Base-by-base conservation (phyloP, 2,329 filamentous ascomycete species). In the Ophiosphaerella narmari region DNA sequence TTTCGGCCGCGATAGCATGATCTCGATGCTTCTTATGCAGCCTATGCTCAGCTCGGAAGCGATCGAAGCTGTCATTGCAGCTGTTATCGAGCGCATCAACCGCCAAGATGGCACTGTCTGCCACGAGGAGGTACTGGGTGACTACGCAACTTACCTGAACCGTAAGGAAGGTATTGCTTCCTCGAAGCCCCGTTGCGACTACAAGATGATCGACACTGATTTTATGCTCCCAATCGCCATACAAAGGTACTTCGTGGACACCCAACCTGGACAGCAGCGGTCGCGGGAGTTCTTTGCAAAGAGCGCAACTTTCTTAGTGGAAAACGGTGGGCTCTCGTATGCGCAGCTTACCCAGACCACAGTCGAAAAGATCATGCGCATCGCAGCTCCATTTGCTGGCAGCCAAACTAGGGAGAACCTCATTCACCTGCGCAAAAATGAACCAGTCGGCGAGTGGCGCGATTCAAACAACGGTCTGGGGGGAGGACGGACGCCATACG, bases 1-100 rank as follows among this genome's bases (percentile, higher is more conserved):
- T 60, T 87, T 88, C 68, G 85, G 84, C 0, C 78, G 85, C 9
- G 85, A 88, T 60, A 84, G 80, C 52, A 84, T 87, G 77, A 85
- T 88, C 34, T 76, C 82, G 1, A 74, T 81, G 12, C 75, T 87
- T 0, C 71, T 88, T 0, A 72, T 87, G 26, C 78, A 84, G 48
- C 78, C 82, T 0, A 75, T 87, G 0, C 72, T 88, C 1, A 85
- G 81, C 43, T 73, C 78, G 37, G 83, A 82, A 0, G 72, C 83
- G 0, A 75, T 85, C 12, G 85, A 88, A 63, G 83, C 85, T 3
- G 83, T 86, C 2, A 82, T 87, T 16, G 76, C 77, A 0, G 80
- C 82, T 1, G 83, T 86, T 0, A 65, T 87, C 5, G 85, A 88
- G 59, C 77, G 85, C 9, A 75, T 87, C 40, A 82, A 87, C 54